A percentile compares a stretch with the other conserved stretches of the same genome.
phyloP scores from a whole-genome alignment of 305 asterid species.

The Solanum hybrid region DNA sequence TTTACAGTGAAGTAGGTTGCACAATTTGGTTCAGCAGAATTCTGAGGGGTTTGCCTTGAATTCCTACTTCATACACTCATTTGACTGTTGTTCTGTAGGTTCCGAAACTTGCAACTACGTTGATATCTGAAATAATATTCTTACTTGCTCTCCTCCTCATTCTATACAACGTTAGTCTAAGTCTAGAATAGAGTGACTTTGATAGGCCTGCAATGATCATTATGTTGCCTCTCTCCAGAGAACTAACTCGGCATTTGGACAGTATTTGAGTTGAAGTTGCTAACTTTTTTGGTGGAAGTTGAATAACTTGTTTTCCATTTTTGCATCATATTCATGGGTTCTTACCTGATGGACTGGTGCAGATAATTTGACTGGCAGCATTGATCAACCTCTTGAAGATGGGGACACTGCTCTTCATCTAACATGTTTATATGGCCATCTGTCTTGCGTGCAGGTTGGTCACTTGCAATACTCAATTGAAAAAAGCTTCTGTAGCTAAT shows the following conservation, averaged over 20 bases:
- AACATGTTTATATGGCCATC: conserved; percentile 80
- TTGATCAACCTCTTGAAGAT: conserved; percentile 81
- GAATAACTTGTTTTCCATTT: background rate
- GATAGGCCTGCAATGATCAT: background rate
- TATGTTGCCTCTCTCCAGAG: background rate
- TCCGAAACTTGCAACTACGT: background rate
- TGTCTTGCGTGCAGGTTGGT: conserved; percentile 70
- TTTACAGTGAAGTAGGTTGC: background rate
- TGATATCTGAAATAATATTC: background rate
- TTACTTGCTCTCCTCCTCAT: background rate
- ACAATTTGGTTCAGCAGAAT: background rate
- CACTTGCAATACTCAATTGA: background rate
- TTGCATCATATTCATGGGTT: conserved; percentile 5
- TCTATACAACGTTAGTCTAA: background rate
- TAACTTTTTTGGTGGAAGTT: background rate
- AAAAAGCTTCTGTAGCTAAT: background rate
- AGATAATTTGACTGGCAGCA: conserved; percentile 63
- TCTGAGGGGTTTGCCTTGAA: background rate
- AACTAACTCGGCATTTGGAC: background rate
- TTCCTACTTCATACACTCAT: background rate
- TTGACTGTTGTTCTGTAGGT: background rate
- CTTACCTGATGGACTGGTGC: conserved; percentile 13
- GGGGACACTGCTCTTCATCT: conserved; percentile 97
- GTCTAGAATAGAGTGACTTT: background rate
- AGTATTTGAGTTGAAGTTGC: background rate